phyloP scores from a whole-genome alignment of 352 stramenopile genomes.

The Phytophthora colocasiae region DNA sequence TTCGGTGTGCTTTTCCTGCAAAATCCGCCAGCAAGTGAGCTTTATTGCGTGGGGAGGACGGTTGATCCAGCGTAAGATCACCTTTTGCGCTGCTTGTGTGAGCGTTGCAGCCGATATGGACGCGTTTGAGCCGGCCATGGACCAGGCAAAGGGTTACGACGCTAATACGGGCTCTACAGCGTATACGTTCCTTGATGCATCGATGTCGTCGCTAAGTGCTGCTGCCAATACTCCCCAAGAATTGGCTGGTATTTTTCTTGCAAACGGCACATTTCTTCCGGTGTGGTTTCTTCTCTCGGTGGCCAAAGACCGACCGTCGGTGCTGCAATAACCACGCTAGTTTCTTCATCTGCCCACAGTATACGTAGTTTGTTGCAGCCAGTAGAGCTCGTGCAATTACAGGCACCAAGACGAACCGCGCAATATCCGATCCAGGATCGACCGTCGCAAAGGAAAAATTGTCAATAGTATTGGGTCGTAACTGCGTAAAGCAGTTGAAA shows the following conservation, averaged over 20 bases:
- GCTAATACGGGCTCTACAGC: slow-evolving; percentile 12
- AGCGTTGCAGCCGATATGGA: slow-evolving; percentile 32
- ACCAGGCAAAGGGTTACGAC: slow-evolving; percentile 19
- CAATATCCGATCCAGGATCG: slow-evolving; percentile 24
- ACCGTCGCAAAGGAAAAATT: slow-evolving; percentile 35
- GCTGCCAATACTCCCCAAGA: slow-evolving; percentile 26
- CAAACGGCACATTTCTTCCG: slow-evolving; percentile 25
- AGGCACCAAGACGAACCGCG: slow-evolving; percentile 25
- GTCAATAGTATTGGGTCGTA: slow-evolving; percentile 38
- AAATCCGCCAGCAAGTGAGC: slow-evolving; percentile 37
- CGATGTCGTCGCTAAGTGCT: slow-evolving; percentile 8
- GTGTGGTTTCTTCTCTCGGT: background rate
- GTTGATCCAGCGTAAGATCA: slow-evolving; percentile 38
- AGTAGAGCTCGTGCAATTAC: slow-evolving; percentile 36
- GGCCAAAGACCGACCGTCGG: background rate
- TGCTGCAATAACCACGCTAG: slow-evolving; percentile 45
- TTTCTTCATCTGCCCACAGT: slow-evolving; percentile 58
- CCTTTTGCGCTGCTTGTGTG: slow-evolving; percentile 42
- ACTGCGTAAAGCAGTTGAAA: slow-evolving; percentile 47
- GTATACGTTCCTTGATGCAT: slow-evolving; percentile 6
- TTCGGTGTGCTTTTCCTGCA: slow-evolving; percentile 40
- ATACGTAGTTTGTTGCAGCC: slow-evolving; percentile 35
- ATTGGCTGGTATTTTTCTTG: slow-evolving; percentile 24
- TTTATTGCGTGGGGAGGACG: slow-evolving; percentile 33
- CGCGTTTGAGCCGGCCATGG: slow-evolving; percentile 22